A percentile compares a stretch with the other conserved stretches of the same genome.
Conservation (phyloP, 371 early-diverging fungal species). For the Sporodiniella umbellata region DNA sequence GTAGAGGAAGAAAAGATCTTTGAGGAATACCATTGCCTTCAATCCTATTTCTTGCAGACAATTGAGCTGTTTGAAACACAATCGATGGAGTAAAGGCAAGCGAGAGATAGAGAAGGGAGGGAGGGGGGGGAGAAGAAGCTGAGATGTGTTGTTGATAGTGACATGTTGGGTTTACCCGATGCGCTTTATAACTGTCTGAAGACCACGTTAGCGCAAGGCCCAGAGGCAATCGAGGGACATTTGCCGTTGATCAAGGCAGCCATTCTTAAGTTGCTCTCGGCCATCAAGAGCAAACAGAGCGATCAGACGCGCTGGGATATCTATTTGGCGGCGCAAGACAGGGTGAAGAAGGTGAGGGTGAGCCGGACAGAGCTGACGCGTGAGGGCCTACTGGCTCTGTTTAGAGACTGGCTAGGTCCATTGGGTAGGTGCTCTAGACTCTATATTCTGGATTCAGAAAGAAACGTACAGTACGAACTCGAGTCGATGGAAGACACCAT, state of each 20-base stretch:
- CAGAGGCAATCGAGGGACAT: constrained; percentile 47
- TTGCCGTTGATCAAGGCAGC: constrained; percentile 54
- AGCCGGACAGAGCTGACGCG: too few species aligned
- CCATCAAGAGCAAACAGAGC: constrained; percentile 40
- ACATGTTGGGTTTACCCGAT: constrained; percentile 49
- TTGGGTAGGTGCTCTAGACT: constrained; percentile 26
- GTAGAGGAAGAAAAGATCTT: constrained; percentile 43
- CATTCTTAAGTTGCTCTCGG: constrained; percentile 51
- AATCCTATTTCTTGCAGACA: constrained; percentile 43
- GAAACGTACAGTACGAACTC: constrained; percentile 58
- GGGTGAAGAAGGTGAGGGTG: too few species aligned
- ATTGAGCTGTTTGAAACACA: constrained; percentile 46
- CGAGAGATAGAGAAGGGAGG: not conserved
- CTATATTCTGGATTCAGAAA: constrained; percentile 50
- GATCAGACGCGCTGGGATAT: too few species aligned
- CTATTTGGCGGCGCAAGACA: too few species aligned
- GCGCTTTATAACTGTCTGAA: constrained; percentile 46
- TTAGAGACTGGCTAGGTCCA: too few species aligned
- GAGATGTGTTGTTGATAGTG: too few species aligned
- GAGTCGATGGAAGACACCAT: constrained; percentile 56
- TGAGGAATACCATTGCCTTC: constrained; percentile 43
- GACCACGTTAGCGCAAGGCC: constrained; percentile 41
- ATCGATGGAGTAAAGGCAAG: constrained; percentile 42
- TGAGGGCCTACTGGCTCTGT: too few species aligned
- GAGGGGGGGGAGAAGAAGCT: too few species aligned